Base-by-base conservation (phyloP, 2,329 filamentous ascomycete species). In the Colletotrichum costaricense region DNA sequence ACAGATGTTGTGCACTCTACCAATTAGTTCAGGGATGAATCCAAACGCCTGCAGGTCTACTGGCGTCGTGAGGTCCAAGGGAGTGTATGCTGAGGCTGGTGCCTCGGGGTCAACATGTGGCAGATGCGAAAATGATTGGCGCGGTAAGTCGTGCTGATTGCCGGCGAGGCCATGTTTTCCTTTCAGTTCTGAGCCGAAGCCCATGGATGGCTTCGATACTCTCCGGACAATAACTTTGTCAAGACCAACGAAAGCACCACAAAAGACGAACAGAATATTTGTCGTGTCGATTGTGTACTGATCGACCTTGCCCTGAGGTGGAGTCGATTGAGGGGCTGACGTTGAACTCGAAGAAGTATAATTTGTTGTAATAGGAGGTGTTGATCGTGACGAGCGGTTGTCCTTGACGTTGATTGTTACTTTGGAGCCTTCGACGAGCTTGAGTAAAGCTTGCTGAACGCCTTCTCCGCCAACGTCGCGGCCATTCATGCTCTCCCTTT, bases 211-310 rank as follows among this genome's bases (percentile, higher is more conserved):
- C 79, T 93, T 95, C 14, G 95, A 93, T 57, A 98, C 93, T n/a
- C 97, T 92, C 72, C 95, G 93, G 73, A 97, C 87, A 62, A 99
- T 90, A 42, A 93, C 89, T 81, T 97, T 98, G 79, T 98, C 94
- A 1, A 98, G 87, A 2, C 95, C 96, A 46, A 97, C 94, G 80
- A 99, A 99, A 22, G 97, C 97, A 22, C 97, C 97, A 14, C 95
- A 97, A 81, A 97, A 98, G 55, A 99, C 95, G 84, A 99, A 99
- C 33, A 99, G 89, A 73, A 99, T 98, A 78, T 98, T 98, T 76
- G 95, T 95, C 0, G 97, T 99, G 78, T 97, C 93, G 71, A 98
- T 92, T 69, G 94, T 92, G 79, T 90, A 92, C 78, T 92, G 90
- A 65, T 91, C 89, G 9, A 88, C 85, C 76, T 90, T 90, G 38